phyloP scores from a whole-genome alignment of 768 basidiomycete genomes.

The Lyophyllum semitale region DNA sequence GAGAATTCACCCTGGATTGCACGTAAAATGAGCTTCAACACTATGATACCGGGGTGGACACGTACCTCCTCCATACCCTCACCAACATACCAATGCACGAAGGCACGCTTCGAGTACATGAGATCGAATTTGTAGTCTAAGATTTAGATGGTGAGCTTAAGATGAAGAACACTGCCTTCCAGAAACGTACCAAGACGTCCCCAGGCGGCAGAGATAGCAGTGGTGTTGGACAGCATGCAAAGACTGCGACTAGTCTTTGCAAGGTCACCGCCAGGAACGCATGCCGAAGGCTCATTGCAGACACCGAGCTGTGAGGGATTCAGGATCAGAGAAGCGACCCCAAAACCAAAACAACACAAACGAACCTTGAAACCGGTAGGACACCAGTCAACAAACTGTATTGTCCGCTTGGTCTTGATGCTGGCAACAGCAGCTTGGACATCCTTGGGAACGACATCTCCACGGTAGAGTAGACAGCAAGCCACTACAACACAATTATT shows the following conservation, averaged over 20 bases:
- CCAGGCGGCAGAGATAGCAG: conserved; percentile 95
- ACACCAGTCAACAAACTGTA: conserved; percentile 99
- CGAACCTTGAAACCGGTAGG: conserved; percentile 91
- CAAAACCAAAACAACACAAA: background rate
- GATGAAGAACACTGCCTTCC: background rate
- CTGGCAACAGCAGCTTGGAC: conserved; percentile 88
- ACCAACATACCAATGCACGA: conserved; percentile 94
- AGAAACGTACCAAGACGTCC: conserved; percentile 64
- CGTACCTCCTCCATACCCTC: conserved; percentile 97
- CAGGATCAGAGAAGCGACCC: conserved; percentile 2
- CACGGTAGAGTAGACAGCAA: conserved; percentile 89
- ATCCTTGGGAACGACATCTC: conserved; percentile 97
- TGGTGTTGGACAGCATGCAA: conserved; percentile 97
- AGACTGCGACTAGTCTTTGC: conserved; percentile 92
- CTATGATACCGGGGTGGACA: conserved; percentile 1
- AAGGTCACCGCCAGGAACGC: conserved; percentile 92
- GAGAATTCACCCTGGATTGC: conserved; percentile 86
- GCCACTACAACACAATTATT: conserved; percentile 60
- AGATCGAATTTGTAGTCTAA: conserved; percentile 97
- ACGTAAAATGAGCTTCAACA: background rate
- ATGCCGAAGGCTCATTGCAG: conserved; percentile 94
- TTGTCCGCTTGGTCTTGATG: conserved; percentile 97
- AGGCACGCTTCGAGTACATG: conserved; percentile 94
- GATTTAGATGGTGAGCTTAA: conserved; percentile 11
- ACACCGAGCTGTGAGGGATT: conserved; percentile 74